Percentiles rank a stretch among this genome's conserved stretches.
Evolutionary conservation across 1,284 basidiomycete genomes (phyloP).

Genomic region (Cryptococcus sp.): DNA sequence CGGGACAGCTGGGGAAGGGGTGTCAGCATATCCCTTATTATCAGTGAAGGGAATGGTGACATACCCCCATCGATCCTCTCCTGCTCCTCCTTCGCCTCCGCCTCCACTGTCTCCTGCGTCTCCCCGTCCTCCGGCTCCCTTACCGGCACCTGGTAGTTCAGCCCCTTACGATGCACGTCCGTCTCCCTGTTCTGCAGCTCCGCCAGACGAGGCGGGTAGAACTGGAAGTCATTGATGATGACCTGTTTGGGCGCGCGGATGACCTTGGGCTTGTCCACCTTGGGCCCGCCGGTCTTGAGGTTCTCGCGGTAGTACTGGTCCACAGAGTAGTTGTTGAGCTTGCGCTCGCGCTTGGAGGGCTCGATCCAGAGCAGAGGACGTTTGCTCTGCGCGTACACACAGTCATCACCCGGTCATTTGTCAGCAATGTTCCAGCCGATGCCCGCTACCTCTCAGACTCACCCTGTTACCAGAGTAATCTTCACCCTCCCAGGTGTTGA

Average conservation of each 20-base stretch:
- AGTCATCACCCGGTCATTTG: background rate
- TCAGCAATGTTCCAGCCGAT: background rate
- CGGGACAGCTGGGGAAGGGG: slow-evolving; percentile 62
- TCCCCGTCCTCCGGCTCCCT: slow-evolving; percentile 68
- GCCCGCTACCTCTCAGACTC: slow-evolving; percentile 27
- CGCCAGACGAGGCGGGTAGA: slow-evolving; percentile 79
- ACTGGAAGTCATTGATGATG: slow-evolving; percentile 90
- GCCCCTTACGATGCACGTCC: slow-evolving; percentile 68
- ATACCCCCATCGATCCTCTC: slow-evolving; percentile 78
- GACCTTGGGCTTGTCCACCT: slow-evolving; percentile 79
- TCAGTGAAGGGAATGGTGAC: slow-evolving; percentile 4
- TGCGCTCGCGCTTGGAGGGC: slow-evolving; percentile 91
- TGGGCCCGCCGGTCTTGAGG: slow-evolving; percentile 63
- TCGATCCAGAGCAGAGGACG: slow-evolving; percentile 75
- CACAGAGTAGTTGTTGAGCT: slow-evolving; percentile 93
- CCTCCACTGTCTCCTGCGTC: slow-evolving; percentile 78
- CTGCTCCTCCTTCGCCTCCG: slow-evolving; percentile 75
- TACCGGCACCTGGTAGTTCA: slow-evolving; percentile 66
- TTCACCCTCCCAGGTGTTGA: slow-evolving; percentile 95
- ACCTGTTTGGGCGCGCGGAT: slow-evolving; percentile 89
- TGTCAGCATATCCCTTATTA: slow-evolving; percentile 4
- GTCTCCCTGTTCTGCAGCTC: slow-evolving; percentile 86
- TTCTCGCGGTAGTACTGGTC: slow-evolving; percentile 93
- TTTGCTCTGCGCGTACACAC: slow-evolving; percentile 31
- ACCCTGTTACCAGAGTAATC: slow-evolving; percentile 73